These are phyloP conservation scores for Backusella tuberculispora DNA, from an alignment of 192 early-diverging fungal species.

Conservation along the genomic window DNA sequence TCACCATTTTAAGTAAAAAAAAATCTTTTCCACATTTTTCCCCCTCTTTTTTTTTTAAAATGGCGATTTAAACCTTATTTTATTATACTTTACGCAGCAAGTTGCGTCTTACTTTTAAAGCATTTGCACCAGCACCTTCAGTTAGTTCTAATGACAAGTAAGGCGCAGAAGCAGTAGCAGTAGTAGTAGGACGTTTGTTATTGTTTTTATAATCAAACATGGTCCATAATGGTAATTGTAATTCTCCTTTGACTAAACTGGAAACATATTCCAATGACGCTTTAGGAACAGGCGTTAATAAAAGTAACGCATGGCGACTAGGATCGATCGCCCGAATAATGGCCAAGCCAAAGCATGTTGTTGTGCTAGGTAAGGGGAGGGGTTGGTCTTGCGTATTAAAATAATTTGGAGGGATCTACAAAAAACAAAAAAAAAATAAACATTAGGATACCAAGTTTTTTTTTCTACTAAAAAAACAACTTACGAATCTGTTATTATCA, in stretches of 20 bases:
- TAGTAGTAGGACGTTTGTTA: constrained; percentile 27
- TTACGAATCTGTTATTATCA: constrained; percentile 5
- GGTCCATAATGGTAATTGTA: constrained; percentile 53
- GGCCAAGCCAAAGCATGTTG: constrained; percentile 65
- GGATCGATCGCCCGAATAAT: constrained; percentile 72
- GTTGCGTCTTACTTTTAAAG: constrained; percentile 37
- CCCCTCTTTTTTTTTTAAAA: constrained; percentile 4
- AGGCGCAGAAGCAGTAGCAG: constrained; percentile 41
- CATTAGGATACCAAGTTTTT: neutral
- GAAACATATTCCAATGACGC: constrained; percentile 33
- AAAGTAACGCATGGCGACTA: constrained; percentile 49
- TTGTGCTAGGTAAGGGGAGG: constrained; percentile 51
- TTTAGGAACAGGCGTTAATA: constrained; percentile 57
- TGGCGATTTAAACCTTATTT: constrained; percentile 7
- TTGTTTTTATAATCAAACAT: constrained; percentile 46
- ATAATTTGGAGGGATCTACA: constrained; percentile 44
- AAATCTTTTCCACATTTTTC: neutral
- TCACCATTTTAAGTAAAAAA: constrained; percentile 12
- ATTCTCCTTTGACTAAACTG: constrained; percentile 56
- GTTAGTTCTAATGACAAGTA: constrained; percentile 50
- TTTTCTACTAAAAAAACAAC: neutral
- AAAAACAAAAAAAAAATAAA: neutral
- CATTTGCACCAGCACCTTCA: constrained; percentile 37
- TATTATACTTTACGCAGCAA: constrained; percentile 26
- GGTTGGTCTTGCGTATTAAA: constrained; percentile 43